Evolutionary conservation across 1,284 basidiomycete species (phyloP).

Genomic region (Marasmius sp.): DNA sequence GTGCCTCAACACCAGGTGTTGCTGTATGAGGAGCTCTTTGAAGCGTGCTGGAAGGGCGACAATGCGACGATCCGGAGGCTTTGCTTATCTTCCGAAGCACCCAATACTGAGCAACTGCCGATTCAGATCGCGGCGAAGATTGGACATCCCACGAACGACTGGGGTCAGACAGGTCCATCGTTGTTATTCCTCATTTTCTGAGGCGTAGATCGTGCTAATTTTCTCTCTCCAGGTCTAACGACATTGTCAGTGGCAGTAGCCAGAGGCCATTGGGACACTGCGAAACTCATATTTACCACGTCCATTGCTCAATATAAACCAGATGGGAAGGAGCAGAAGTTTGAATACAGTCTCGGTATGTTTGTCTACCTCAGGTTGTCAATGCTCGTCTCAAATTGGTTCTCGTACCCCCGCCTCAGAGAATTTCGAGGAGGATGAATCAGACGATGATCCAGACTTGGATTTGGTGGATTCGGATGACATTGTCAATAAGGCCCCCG

Average conservation of each 20-base stretch:
- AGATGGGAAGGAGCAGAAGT: slow-evolving; percentile 32
- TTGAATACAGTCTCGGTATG: slow-evolving; percentile 36
- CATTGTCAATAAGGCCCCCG: too few relatives aligned
- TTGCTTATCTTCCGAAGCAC: slow-evolving; percentile 44
- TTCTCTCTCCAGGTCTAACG: slow-evolving; percentile 33
- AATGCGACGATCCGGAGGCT: slow-evolving; percentile 46
- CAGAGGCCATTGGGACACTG: slow-evolving; percentile 51
- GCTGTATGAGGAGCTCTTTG: slow-evolving; percentile 50
- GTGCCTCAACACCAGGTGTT: slow-evolving; percentile 30
- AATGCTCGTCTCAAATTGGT: not conserved
- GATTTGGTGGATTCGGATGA: too few relatives aligned
- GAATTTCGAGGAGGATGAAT: not conserved
- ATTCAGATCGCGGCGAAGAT: slow-evolving; percentile 43
- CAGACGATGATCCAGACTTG: too few relatives aligned
- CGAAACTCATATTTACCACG: slow-evolving; percentile 51
- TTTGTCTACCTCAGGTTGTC: too few relatives aligned
- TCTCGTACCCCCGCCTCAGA: not conserved
- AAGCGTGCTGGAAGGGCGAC: slow-evolving; percentile 51
- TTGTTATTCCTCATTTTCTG: slow-evolving; percentile 11
- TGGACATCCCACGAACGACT: slow-evolving; percentile 8
- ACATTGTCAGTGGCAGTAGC: slow-evolving; percentile 47
- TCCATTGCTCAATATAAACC: slow-evolving; percentile 50
- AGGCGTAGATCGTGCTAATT: not conserved
- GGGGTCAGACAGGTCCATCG: slow-evolving; percentile 13
- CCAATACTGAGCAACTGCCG: slow-evolving; percentile 24